These are phyloP conservation scores for Prunus dulcis DNA, from an alignment of 306 rosid species.

Conservation along the genomic window DNA sequence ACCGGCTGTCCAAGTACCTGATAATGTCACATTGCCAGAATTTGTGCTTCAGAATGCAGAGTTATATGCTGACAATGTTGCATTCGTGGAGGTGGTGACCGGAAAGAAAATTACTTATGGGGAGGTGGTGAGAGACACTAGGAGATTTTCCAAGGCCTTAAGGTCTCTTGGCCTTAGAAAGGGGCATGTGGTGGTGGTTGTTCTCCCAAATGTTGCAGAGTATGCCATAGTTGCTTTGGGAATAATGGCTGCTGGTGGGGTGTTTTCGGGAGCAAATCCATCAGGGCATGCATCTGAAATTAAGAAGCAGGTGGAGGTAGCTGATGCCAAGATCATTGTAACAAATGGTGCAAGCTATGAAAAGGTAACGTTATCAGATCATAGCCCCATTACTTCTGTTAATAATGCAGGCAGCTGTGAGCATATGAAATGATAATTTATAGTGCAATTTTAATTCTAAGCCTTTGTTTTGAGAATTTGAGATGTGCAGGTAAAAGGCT, in stretches of 20 bases:
- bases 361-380: slow-evolving; percentile 45
- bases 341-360: slow-evolving; percentile 52
- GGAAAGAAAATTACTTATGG: slow-evolving; percentile 60
- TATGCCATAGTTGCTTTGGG: slow-evolving; percentile 78
- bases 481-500: slow-evolving; percentile 52
- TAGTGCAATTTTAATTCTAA: not conserved
- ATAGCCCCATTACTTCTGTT: not conserved
- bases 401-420: not conserved
- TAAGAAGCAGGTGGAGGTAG: slow-evolving; percentile 65
- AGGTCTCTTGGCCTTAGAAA: slow-evolving; percentile 68
- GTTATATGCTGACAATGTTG: slow-evolving; percentile 60
- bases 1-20: slow-evolving; percentile 56
- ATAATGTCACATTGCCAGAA: slow-evolving; percentile 66
- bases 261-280: slow-evolving; percentile 88
- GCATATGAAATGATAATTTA: not conserved
- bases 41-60: slow-evolving; percentile 72
- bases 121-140: slow-evolving; percentile 55
- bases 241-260: slow-evolving; percentile 81
- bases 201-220: slow-evolving; percentile 81
- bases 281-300: slow-evolving; percentile 69
- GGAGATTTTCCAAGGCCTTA: slow-evolving; percentile 73
- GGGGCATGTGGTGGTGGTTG: slow-evolving; percentile 75
- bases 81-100: slow-evolving; percentile 77
- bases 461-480: not conserved
- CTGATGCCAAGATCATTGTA: slow-evolving; percentile 72